phyloP scores from a whole-genome alignment of 1,284 basidiomycete species.

The Exobasidium rhododendri region DNA sequence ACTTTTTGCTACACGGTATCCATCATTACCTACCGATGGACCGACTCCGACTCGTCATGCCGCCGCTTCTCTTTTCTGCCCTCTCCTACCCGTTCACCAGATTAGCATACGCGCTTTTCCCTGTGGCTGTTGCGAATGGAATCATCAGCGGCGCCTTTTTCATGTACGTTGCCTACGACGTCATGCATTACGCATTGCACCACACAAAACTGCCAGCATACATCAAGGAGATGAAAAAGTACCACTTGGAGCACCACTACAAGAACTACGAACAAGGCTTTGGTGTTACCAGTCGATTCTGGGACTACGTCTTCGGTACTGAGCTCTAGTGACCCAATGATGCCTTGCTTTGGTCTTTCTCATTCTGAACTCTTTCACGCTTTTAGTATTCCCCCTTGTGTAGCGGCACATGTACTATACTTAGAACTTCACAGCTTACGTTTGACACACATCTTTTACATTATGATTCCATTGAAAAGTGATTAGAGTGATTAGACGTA shows the following conservation, averaged over 20 bases:
- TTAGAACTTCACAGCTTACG: too few species aligned
- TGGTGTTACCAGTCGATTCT: slow-evolving; percentile 89
- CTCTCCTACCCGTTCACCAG: slow-evolving; percentile 84
- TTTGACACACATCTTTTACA: too few species aligned
- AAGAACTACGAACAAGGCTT: slow-evolving; percentile 91
- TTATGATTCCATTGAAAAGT: too few species aligned
- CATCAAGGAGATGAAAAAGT: slow-evolving; percentile 87
- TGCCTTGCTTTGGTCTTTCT: too few species aligned
- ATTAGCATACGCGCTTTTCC: slow-evolving; percentile 80
- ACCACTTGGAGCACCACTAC: slow-evolving; percentile 95
- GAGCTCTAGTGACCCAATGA: too few species aligned
- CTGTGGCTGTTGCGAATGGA: slow-evolving; percentile 79
- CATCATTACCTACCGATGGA: slow-evolving; percentile 99
- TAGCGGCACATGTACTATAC: too few species aligned
- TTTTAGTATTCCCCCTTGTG: too few species aligned
- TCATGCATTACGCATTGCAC: slow-evolving; percentile 55
- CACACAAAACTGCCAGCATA: slow-evolving; percentile 69
- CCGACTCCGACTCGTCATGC: slow-evolving; percentile 81
- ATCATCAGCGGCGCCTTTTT: slow-evolving; percentile 85
- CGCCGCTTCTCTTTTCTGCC: slow-evolving; percentile 75
- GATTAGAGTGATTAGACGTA: too few species aligned
- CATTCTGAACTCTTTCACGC: too few species aligned
- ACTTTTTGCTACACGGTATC: slow-evolving; percentile 92
- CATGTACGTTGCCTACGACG: slow-evolving; percentile 69
- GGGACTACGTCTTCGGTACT: slow-evolving; percentile 91